Conservation (phyloP, 257 asterid genomes). For the Solanum sitiens region DNA sequence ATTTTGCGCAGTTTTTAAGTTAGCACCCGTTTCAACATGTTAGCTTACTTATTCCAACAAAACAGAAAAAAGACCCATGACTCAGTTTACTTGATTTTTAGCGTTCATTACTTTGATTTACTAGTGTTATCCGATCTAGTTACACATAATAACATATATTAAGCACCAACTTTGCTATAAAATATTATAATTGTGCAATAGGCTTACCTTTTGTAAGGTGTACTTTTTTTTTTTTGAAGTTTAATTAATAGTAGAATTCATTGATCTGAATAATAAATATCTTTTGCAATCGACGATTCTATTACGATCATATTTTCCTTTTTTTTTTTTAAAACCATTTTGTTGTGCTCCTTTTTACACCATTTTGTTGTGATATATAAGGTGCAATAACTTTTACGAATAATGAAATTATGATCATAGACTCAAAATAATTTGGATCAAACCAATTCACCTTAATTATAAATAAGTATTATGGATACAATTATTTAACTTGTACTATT, state of each 20-base stretch:
- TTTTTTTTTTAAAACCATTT: neutral
- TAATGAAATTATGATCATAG: neutral
- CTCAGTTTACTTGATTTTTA: no score
- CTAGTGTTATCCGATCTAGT: neutral
- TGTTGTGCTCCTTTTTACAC: neutral
- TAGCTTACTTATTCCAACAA: neutral
- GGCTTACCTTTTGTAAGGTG: neutral
- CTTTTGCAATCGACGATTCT: neutral
- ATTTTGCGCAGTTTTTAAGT: neutral
- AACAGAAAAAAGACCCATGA: neutral
- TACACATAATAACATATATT: no score
- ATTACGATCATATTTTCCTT: neutral
- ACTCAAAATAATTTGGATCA: neutral
- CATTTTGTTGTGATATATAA: neutral
- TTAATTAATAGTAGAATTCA: neutral
- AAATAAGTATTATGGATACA: neutral
- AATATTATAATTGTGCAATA: neutral
- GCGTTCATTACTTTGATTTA: neutral
- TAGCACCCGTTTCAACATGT: neutral
- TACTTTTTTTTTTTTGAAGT: neutral
- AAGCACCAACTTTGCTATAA: no score
- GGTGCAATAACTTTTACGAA: neutral
- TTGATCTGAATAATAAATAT: neutral
- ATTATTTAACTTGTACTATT: no score
- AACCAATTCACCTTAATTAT: neutral